Evolutionary conservation across 306 rosid genomes (phyloP), one percentile per base, ranked within the genome.

Genomic region (Aeschynomene evenia): DNA sequence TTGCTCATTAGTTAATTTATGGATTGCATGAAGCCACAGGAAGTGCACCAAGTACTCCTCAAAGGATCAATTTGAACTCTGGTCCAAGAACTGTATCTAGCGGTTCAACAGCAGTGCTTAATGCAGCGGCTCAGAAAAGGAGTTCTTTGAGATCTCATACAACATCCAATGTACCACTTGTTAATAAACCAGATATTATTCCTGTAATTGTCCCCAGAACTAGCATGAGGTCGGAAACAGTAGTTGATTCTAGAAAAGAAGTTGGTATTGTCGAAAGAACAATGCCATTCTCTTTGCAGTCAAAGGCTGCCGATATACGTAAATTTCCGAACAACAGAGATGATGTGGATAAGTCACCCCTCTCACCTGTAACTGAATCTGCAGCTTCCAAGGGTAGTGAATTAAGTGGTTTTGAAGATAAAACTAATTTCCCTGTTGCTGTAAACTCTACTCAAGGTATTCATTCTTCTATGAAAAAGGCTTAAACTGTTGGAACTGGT

Each of bases 161-260:
- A 42, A 72, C 85, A 24, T 66, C 87, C 58, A 85, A 19, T 76
- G 79, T 66, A 72, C 79, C 90, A 37, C 69, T 69, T 55, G 67
- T 87, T 66, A 91, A 80, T 66, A 94, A 84, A 81, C 64, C 92
- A 54, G 99, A 94, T 53, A 84, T 85, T 66, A 42, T 89, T 70
- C 97, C 99, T n/a, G 87, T 91, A 61, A 89, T 89, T 74, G 99
- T 94, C 49, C 97, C 97, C 45, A 87, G 99, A 87, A 83, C 88
- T 39, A 90, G 81, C 80, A 56, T 65, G 34, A 85, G 89, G 69
- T 58, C 90, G 26, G 97, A 94, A 75, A 76, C 81, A 63, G 82
- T 79, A 66, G 79, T 81, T 49, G 99, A 94, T 58, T 80, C 95
- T 70, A 84, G 87, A 87, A 94, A 86, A 80, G 99, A 91, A 46